Percentiles rank a stretch among this genome's conserved stretches.
These are phyloP conservation scores for Umbellularia californica DNA, from an alignment of 164 flowering plant genomes.

Conservation along the genomic window DNA sequence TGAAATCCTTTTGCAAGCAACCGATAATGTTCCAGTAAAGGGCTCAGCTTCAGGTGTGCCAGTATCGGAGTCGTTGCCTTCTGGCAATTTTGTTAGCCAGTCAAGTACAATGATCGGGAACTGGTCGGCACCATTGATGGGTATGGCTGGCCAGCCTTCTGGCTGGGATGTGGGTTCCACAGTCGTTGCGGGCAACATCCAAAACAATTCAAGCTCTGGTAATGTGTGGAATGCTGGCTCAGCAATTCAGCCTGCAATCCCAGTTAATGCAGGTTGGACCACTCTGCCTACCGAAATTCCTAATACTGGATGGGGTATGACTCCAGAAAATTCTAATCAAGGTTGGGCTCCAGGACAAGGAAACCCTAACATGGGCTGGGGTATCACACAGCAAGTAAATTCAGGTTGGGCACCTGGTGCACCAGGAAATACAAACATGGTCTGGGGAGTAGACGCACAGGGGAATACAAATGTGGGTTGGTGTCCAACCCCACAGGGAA, in stretches of 20 bases:
- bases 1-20: constrained; percentile 6
- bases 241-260: constrained; percentile 9
- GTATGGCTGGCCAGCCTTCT: constrained; percentile 2
- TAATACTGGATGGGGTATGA: constrained; percentile 2
- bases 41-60: neutral
- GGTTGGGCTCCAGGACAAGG: constrained; percentile 15
- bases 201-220: constrained; percentile 6
- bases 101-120: neutral
- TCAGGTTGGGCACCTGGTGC: constrained; percentile 36
- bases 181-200: constrained; percentile 1
- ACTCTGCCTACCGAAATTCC: constrained; percentile 3
- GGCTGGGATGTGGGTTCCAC: constrained; percentile 10
- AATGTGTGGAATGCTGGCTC: constrained; percentile 12
- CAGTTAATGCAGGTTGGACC: neutral
- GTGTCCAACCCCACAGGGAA: constrained; percentile 27
- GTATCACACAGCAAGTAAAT: constrained; percentile 30
- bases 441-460: constrained; percentile 22
- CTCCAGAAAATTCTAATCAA: constrained; percentile 1
- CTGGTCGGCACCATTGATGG: constrained; percentile 10
- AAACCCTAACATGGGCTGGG: constrained; percentile 31
- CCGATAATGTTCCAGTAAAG: neutral
- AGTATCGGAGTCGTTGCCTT: neutral
- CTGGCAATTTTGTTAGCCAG: neutral
- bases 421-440: constrained; percentile 21
- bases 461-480: constrained; percentile 29